A percentile compares a stretch with the other conserved stretches of the same genome.
Conservation (phyloP, 805 yeast species). For the Starmera amethionina region DNA sequence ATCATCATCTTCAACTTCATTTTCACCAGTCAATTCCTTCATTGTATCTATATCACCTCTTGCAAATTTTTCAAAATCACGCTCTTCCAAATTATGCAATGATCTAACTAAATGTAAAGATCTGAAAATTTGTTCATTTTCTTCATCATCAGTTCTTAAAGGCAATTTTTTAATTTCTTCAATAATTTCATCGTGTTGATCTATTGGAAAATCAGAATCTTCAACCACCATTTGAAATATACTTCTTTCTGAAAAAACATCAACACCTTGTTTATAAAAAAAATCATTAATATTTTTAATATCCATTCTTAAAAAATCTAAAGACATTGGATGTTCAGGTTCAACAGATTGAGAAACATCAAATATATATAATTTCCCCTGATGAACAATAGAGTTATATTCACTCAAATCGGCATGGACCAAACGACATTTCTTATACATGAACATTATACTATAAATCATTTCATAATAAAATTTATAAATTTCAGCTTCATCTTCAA, state of each 20-base stretch:
- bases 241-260: constrained; percentile 71
- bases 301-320: constrained; percentile 95
- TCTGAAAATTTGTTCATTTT: constrained; percentile 70
- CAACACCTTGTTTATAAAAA: constrained; percentile 63
- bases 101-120: constrained; percentile 69
- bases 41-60: constrained; percentile 77
- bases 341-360: constrained; percentile 98
- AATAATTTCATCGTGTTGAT: constrained; percentile 25
- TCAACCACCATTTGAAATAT: constrained; percentile 72
- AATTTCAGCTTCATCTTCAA: constrained; percentile 56
- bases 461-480: constrained; percentile 65
- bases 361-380: constrained; percentile 69
- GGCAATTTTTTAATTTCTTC: constrained; percentile 44
- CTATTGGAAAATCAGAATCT: constrained; percentile 24
- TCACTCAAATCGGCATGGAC: constrained; percentile 97
- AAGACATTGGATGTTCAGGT: constrained; percentile 94
- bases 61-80: constrained; percentile 74
- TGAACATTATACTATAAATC: constrained; percentile 73
- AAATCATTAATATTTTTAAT: constrained; percentile 90
- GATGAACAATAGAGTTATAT: constrained; percentile 82
- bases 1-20: constrained; percentile 9
- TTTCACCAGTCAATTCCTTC: constrained; percentile 43
- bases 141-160: constrained; percentile 40
- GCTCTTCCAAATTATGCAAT: constrained; percentile 76
- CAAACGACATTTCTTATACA: constrained; percentile 80